phyloP scores from a whole-genome alignment of 306 rosid species.

The Vigna mungo region DNA sequence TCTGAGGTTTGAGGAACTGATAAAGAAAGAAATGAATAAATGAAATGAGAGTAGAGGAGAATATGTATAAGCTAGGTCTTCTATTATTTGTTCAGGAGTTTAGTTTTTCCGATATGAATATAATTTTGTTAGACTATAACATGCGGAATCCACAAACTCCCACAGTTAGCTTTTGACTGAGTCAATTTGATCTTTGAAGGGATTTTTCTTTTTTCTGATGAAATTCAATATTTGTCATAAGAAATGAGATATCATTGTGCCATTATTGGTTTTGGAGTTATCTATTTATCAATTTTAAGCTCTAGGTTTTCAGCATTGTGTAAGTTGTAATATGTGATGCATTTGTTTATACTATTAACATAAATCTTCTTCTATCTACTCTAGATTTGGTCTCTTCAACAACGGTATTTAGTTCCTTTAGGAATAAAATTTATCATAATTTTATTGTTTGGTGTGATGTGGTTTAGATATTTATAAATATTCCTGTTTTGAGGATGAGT shows the following conservation, averaged over 20 bases:
- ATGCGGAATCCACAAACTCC: background rate
- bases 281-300: background rate
- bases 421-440: background rate
- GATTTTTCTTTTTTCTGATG: background rate
- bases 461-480: constrained; percentile 7
- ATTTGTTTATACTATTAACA: background rate
- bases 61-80: background rate
- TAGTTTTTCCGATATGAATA: background rate
- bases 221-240: background rate
- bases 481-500: background rate
- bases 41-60: background rate
- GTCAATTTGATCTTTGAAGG: background rate
- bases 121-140: background rate
- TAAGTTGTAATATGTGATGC: background rate
- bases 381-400: background rate
- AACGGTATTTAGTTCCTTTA: background rate
- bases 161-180: background rate
- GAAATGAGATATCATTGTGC: background rate
- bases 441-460: background rate
- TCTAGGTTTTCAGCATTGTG: constrained; percentile 3
- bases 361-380: background rate
- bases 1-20: constrained; percentile 9
- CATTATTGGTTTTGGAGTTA: background rate
- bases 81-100: background rate
- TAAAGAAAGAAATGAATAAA: background rate